Base-by-base conservation (phyloP, 352 stramenopile genomes). In the Pythium monospermum region DNA sequence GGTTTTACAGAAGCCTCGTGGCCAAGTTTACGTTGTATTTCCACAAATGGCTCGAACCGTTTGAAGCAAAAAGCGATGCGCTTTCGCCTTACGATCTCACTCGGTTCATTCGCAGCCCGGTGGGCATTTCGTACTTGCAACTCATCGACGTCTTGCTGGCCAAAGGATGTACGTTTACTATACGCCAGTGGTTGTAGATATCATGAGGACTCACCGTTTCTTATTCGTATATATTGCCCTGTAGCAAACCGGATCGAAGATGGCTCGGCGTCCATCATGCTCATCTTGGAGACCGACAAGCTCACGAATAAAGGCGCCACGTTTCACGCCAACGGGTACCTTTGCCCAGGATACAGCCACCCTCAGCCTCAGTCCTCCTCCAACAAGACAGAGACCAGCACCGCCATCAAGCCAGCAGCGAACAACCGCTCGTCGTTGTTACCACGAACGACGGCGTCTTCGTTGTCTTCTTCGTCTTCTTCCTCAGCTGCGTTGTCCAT, bases 21-120 rank as follows among this genome's bases (percentile, higher is more conserved):
- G 79, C 82, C 49, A 93, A 92, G 57, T 91, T 85, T 56, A 78
- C 82, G 54, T 63, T 93, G 7, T 93, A 91, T 58, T 91, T 91
- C 47, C 71, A 90, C 46, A 66, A 64, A 4, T 93, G 82, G 82
- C 68, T 93, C 10, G 71, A 83, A 13, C 66, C 76, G 13, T 76
- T 89, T 28, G 79, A 91, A 52, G 77, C 70, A 13, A 78, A 78
- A 30, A 44, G 64, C 13, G 64, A 78, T 8, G 68, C 83, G 25
- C 76, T 83, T 21, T 59, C 87, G 30, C 64, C 76, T n/a, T 69
- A 70, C 6, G 72, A 89, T 40, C 68, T 93, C 16, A 84, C 71
- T 22, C 75, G 77, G 2, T 84, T 86, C 56, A 85, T 89, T 40
- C 78, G 74, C 37, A 88, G 72, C 1, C 79, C 82, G 7, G 69